Evolutionary conservation across 2,329 filamentous ascomycete genomes (phyloP).

Genomic region (Penicillium sp.): DNA sequence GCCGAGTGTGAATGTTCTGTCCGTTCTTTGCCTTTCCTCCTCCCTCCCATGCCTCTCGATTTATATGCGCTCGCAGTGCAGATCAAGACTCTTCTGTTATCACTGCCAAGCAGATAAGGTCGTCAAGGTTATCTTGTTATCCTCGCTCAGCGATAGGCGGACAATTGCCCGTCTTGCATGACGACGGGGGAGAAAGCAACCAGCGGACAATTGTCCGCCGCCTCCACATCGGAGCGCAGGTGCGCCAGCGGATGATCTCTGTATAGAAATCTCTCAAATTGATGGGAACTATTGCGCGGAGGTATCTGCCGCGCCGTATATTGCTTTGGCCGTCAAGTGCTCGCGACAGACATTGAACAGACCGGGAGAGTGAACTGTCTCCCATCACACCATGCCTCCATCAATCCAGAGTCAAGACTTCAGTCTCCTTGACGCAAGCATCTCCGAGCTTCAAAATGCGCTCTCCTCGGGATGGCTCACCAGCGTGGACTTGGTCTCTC

Average conservation of each 20-base stretch:
- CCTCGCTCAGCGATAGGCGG: constrained; percentile 7
- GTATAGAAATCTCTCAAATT: too few species aligned
- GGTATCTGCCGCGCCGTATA: too few species aligned
- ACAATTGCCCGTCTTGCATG: constrained; percentile 2
- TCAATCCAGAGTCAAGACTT: constrained; percentile 5
- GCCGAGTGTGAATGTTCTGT: too few species aligned
- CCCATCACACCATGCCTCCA: constrained; percentile 14
- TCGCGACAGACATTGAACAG: too few species aligned
- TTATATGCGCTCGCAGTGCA: background rate
- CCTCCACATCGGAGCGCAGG: too few species aligned
- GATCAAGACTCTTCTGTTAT: constrained; percentile 2
- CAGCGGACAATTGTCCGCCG: constrained; percentile 13
- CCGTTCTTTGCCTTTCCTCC: too few species aligned
- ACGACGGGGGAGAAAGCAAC: constrained; percentile 1
- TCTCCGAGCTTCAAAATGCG: constrained; percentile 45
- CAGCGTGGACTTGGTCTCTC: constrained; percentile 47
- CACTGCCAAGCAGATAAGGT: constrained; percentile 17
- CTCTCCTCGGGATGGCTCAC: constrained; percentile 42
- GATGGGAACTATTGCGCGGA: too few species aligned
- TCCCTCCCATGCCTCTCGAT: background rate
- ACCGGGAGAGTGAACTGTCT: too few species aligned
- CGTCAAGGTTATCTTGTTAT: constrained; percentile 9
- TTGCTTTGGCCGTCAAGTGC: too few species aligned
- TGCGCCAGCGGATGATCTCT: too few species aligned
- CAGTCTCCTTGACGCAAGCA: constrained; percentile 49